A percentile compares a stretch with the other conserved stretches of the same genome.
phyloP scores from a whole-genome alignment of 805 yeast genomes.

The Lipomyces mesembrius region DNA sequence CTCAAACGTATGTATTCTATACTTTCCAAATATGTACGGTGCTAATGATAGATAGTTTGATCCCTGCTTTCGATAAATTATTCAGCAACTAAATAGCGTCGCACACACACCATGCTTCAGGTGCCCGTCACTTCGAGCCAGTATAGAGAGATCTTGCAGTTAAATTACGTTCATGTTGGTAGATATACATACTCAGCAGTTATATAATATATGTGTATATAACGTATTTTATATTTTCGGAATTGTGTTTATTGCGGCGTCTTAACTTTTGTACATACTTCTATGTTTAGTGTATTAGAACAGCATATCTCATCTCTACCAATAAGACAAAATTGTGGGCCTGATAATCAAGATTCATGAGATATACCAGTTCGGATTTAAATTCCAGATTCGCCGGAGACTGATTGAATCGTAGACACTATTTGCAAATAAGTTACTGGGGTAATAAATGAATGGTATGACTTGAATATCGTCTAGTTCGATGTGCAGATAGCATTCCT shows the following conservation, averaged over 20 bases:
- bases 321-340: neutral
- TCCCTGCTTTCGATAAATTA: slow-evolving; percentile 89
- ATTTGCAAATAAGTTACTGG: too few relatives aligned
- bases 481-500: too few relatives aligned
- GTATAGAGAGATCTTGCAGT: neutral
- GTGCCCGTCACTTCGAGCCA: too few relatives aligned
- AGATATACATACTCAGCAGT: neutral
- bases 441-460: too few relatives aligned
- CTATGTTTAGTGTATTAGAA: neutral
- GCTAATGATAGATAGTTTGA: slow-evolving; percentile 51
- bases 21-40: neutral
- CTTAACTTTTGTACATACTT: neutral
- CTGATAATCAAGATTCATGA: too few relatives aligned
- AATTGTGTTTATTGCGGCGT: neutral
- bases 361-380: neutral
- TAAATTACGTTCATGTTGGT: neutral
- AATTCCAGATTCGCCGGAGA: too few relatives aligned
- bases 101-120: too few relatives aligned
- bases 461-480: too few relatives aligned
- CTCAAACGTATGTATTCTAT: slow-evolving; percentile 62
- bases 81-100: neutral
- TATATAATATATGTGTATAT: neutral
- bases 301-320: neutral
- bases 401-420: too few relatives aligned
- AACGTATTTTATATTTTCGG: neutral